Percentiles rank a stretch among this genome's conserved stretches.
phyloP scores from a whole-genome alignment of 1,284 basidiomycete species.

The Leccinum fuscescens region DNA sequence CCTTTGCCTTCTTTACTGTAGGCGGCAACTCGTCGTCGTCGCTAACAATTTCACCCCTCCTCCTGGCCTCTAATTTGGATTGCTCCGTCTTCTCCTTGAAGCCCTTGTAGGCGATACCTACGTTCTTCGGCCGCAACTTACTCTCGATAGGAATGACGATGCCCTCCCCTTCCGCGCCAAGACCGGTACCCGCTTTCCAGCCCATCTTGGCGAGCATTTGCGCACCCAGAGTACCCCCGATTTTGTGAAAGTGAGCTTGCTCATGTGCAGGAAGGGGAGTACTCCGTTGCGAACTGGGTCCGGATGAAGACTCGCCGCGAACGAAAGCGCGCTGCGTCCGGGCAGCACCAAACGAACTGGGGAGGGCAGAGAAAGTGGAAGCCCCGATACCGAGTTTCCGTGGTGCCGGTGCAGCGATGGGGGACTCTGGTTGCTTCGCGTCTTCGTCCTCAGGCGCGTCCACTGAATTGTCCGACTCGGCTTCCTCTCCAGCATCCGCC shows the following conservation, averaged over 20 bases:
- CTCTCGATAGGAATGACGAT: slow-evolving; percentile 87
- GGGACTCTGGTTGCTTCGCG: slow-evolving; percentile 41
- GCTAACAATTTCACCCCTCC: slow-evolving; percentile 45
- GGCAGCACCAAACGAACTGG: slow-evolving; percentile 44
- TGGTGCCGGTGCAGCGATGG: slow-evolving; percentile 31
- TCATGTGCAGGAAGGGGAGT: slow-evolving; percentile 65
- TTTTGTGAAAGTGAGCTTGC: slow-evolving; percentile 74
- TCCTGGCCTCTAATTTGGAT: slow-evolving; percentile 77
- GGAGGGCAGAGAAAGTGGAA: slow-evolving; percentile 30
- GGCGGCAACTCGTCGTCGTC: too few relatives aligned
- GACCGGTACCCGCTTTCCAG: slow-evolving; percentile 83
- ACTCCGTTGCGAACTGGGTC: slow-evolving; percentile 41
- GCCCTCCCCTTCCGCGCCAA: slow-evolving; percentile 78
- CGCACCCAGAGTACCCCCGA: slow-evolving; percentile 77
- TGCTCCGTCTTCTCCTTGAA: slow-evolving; percentile 88
- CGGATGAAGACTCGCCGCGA: slow-evolving; percentile 45
- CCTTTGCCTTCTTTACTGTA: slow-evolving; percentile 42
- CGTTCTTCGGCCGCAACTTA: slow-evolving; percentile 78
- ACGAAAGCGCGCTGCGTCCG: slow-evolving; percentile 54
- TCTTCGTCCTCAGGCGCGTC: slow-evolving; percentile 22
- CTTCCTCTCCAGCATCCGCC: too few relatives aligned
- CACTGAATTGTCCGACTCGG: too few relatives aligned
- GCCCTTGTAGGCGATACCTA: slow-evolving; percentile 85
- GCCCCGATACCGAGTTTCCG: slow-evolving; percentile 23
- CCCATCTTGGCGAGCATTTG: slow-evolving; percentile 93